Evolutionary conservation across 208 protist species (phyloP).

Genomic region (Acanthamoeba healyi): DNA sequence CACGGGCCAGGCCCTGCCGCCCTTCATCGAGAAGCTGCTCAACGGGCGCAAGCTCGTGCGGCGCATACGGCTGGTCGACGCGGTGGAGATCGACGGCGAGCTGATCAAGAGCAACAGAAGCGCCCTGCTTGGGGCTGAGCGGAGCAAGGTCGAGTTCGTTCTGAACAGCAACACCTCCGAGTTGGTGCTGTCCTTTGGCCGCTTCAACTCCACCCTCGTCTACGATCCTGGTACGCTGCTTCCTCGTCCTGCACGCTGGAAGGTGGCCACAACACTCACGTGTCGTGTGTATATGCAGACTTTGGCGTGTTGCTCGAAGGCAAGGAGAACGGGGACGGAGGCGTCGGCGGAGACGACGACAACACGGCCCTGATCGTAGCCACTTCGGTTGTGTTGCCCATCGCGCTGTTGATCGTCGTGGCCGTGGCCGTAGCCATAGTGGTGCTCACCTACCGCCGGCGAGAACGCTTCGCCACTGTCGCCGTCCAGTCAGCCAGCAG

Average conservation of each 20-base stretch:
- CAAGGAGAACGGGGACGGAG: background rate
- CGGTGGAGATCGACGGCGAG: background rate
- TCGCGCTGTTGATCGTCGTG: background rate
- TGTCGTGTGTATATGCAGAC: background rate
- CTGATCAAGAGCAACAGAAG: background rate
- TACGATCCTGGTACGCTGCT: background rate
- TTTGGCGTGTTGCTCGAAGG: background rate
- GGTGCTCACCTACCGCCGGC: background rate
- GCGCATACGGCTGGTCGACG: background rate
- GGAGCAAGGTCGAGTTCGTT: background rate
- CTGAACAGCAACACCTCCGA: background rate
- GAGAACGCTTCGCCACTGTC: background rate
- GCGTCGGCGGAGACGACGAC: background rate
- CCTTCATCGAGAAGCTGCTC: background rate
- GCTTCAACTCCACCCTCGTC: conserved; percentile 26
- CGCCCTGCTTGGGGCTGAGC: background rate
- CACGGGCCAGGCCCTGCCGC: background rate
- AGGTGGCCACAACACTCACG: background rate
- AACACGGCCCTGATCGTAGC: conserved; percentile 1
- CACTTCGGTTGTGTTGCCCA: background rate
- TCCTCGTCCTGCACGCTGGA: background rate
- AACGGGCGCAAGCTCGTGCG: background rate
- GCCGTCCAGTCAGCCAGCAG: background rate
- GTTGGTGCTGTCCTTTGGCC: background rate
- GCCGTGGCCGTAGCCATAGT: background rate